Percentiles rank a stretch among this genome's conserved stretches.
These are phyloP conservation scores for Colletotrichum siamense DNA, from an alignment of 2,329 filamentous ascomycete species.

Conservation along the genomic window DNA sequence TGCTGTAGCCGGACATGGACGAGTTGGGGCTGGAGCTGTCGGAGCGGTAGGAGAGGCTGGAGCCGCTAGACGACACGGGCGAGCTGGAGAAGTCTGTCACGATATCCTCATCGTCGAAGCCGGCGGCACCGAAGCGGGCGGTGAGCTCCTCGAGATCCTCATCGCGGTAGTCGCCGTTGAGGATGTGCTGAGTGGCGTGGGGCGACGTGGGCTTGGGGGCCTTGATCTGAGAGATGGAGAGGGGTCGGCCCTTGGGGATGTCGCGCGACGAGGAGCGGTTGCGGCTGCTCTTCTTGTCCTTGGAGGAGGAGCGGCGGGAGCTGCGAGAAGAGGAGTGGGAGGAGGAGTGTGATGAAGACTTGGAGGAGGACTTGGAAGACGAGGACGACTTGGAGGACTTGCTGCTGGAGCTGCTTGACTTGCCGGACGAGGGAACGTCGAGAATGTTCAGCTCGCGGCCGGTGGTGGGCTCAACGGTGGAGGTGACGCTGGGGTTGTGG, in stretches of 20 bases:
- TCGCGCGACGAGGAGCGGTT: constrained; percentile 60
- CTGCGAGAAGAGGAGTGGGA: constrained; percentile 52
- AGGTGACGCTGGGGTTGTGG: constrained; percentile 90
- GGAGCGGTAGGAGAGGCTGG: constrained; percentile 73
- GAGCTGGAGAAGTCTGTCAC: constrained; percentile 61
- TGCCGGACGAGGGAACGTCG: constrained; percentile 72
- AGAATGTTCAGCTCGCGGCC: constrained; percentile 97
- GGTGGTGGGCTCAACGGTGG: constrained; percentile 93
- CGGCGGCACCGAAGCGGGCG: constrained; percentile 71
- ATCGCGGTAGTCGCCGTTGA: constrained; percentile 79
- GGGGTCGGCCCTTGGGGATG: constrained; percentile 85
- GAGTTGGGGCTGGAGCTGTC: constrained; percentile 78
- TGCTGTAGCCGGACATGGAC: constrained; percentile 79
- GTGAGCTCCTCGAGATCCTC: constrained; percentile 81
- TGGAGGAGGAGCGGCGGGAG: constrained; percentile 35
- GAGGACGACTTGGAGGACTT: constrained; percentile 35
- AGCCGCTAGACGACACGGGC: constrained; percentile 72
- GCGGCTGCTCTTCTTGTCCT: constrained; percentile 46
- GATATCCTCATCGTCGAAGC: constrained; percentile 63
- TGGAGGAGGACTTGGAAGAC: constrained; percentile 42
- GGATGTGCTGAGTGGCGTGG: constrained; percentile 85
- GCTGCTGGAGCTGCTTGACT: constrained; percentile 40
- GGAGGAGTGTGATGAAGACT: constrained; percentile 49
- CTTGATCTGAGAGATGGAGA: constrained; percentile 88
- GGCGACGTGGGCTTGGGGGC: constrained; percentile 90